Base-by-base conservation (phyloP, 75 land plant genomes). In the Azolla pinnata region DNA sequence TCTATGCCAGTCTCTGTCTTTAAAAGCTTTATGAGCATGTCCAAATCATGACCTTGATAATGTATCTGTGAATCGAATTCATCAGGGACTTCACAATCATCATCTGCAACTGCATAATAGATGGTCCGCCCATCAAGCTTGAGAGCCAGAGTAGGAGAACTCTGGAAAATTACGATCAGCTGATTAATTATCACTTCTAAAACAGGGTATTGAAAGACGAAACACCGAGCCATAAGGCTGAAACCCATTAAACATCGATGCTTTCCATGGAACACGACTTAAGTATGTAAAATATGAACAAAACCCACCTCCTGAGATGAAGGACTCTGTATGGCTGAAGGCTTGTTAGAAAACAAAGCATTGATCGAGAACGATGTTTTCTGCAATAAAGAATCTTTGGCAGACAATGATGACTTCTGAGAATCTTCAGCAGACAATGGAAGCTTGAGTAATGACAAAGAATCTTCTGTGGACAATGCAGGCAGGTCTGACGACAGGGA, bases 101-200 rank as follows among this genome's bases (percentile, higher is more conserved):
- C 85, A 59, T 80, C 71, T 0, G 81, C 83, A 14, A 93, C 59
- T 1, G 74, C 59, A 54, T 80, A 93, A 64, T 77, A 77, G 23
- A 93, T 85, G 1, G 53, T 47, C 54, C 99, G 74, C 0, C 89
- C 86, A 27, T 84, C 97, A 21, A 56, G n/a, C 44, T 76, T 85
- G 7, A 70, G 79, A 17, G 40, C 44, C 2, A 48, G 48, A 12
- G 45, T 19, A 28, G 27, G 25, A 19, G 48, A 42, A 1, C 23
- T 48, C 62, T 60, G 62, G n/a, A n/a, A n/a, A n/a, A n/a, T n/a
- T n/a, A n/a, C n/a, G n/a, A n/a, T n/a, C n/a, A n/a, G n/a, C n/a
- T n/a, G n/a, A n/a, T n/a, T n/a, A n/a, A n/a, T n/a, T n/a, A n/a
- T n/a, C n/a, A n/a, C n/a, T n/a, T n/a, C n/a, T n/a, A n/a, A n/a